phyloP scores from a whole-genome alignment of 495 filamentous ascomycete genomes.

The Letharia columbiana region DNA sequence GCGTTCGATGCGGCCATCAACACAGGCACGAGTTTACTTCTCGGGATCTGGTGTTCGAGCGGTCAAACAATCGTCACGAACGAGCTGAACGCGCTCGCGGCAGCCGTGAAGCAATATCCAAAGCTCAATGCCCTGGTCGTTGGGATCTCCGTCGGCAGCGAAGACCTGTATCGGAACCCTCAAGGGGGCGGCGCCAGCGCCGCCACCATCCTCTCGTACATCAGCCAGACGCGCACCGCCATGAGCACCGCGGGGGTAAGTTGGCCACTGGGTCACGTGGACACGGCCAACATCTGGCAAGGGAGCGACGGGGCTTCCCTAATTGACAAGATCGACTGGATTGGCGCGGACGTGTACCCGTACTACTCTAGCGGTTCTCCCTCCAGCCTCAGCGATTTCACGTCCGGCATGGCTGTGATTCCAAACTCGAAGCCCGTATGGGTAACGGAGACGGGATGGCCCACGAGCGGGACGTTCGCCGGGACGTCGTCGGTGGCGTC shows the following conservation, averaged over 20 bases:
- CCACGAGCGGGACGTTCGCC: conserved; percentile 60
- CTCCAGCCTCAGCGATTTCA: neutral
- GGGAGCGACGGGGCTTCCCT: neutral
- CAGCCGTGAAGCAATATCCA: neutral
- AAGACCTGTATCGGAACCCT: neutral
- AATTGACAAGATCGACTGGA: neutral
- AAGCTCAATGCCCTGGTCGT: neutral
- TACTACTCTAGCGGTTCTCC: conserved; percentile 2
- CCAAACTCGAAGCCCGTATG: conserved; percentile 20
- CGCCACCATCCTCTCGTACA: neutral
- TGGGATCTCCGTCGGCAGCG: neutral
- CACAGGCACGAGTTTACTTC: conserved; percentile 59
- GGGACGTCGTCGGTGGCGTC: conserved; percentile 52
- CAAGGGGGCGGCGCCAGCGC: neutral
- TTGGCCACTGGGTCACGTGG: neutral
- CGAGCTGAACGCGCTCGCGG: neutral
- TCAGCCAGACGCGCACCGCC: conserved; percentile 5
- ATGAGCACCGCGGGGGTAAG: neutral
- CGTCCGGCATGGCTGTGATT: neutral
- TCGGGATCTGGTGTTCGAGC: conserved; percentile 42
- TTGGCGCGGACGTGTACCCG: conserved; percentile 1
- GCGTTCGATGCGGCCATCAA: conserved; percentile 74
- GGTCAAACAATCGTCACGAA: neutral
- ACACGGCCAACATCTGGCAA: neutral
- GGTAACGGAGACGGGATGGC: conserved; percentile 36